phyloP scores from a whole-genome alignment of 2,329 filamentous ascomycete genomes.

The Hypoxylon sp. region DNA sequence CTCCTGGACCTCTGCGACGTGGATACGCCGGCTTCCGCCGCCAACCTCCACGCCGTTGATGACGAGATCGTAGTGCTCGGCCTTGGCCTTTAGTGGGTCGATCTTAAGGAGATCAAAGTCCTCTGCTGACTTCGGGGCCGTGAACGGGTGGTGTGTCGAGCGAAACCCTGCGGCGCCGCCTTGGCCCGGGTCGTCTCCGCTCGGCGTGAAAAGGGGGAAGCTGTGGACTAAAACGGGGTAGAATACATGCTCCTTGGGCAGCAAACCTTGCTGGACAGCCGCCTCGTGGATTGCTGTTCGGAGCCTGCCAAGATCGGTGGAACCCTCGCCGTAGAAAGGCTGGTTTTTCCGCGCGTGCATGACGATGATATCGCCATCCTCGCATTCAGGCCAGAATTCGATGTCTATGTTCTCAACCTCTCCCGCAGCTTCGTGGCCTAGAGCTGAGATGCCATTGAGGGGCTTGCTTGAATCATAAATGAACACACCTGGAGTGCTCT shows the following conservation, averaged over 20 bases:
- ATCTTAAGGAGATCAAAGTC: constrained; percentile 83
- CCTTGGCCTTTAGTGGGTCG: constrained; percentile 79
- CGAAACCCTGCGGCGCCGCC: constrained; percentile 84
- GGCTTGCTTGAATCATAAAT: constrained; percentile 82
- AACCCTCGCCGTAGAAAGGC: constrained; percentile 79
- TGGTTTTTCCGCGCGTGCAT: constrained; percentile 81
- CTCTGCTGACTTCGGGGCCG: constrained; percentile 79
- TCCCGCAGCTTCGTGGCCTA: constrained; percentile 52
- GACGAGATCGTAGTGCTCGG: constrained; percentile 95
- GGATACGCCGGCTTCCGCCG: constrained; percentile 93
- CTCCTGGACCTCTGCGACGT: constrained; percentile 85
- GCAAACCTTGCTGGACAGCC: constrained; percentile 74
- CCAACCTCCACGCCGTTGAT: constrained; percentile 96
- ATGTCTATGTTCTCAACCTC: constrained; percentile 45
- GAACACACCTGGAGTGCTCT: constrained; percentile 86
- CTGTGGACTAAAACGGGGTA: constrained; percentile 88
- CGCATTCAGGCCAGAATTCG: constrained; percentile 56
- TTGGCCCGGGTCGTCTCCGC: constrained; percentile 77
- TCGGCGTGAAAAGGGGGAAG: constrained; percentile 92
- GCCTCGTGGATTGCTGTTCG: constrained; percentile 78
- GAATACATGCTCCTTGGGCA: constrained; percentile 67
- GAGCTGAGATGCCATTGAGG: constrained; percentile 77
- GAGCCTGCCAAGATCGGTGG: constrained; percentile 79
- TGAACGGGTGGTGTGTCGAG: constrained; percentile 96
- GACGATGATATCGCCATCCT: constrained; percentile 84